These are phyloP conservation scores for Geotrichum citri-aurantii DNA, from an alignment of 1,139 yeast species.

Conservation along the genomic window DNA sequence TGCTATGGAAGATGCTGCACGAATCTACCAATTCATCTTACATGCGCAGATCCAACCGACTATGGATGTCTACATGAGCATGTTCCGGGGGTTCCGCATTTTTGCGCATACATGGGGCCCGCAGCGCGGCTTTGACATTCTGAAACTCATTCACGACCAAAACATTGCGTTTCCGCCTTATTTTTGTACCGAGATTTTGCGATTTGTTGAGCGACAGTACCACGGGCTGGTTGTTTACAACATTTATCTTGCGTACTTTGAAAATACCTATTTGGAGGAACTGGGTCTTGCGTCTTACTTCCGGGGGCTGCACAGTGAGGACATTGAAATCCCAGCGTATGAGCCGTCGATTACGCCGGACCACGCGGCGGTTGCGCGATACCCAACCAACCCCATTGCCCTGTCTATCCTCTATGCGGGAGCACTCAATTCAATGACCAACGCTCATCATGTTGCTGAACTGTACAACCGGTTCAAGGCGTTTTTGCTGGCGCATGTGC, in stretches of 20 bases:
- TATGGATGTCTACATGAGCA: constrained; percentile 18
- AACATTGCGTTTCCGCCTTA: constrained; percentile 17
- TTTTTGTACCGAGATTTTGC: constrained; percentile 24
- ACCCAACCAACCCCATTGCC: constrained; percentile 14
- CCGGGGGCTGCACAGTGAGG: constrained; percentile 3
- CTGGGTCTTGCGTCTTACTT: constrained; percentile 17
- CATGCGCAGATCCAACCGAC: constrained; percentile 22
- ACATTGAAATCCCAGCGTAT: constrained; percentile 9
- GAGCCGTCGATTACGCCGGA: constrained; percentile 6
- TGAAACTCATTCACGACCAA: constrained; percentile 19
- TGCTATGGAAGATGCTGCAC: constrained; percentile 24
- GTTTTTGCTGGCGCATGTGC: neutral
- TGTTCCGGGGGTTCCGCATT: constrained; percentile 27
- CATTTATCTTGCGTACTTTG: constrained; percentile 21
- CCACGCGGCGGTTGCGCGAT: neutral
- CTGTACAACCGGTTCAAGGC: constrained; percentile 8
- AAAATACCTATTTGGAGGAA: constrained; percentile 5
- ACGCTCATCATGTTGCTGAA: neutral
- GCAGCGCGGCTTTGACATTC: constrained; percentile 25
- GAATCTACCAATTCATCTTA: constrained; percentile 25
- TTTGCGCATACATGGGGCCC: constrained; percentile 21
- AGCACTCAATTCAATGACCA: neutral
- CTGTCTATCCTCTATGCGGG: constrained; percentile 11
- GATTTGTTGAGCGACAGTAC: constrained; percentile 23
- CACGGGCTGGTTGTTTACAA: constrained; percentile 22